Conservation (phyloP, 768 basidiomycete genomes). For the Xerocomellus dryophilus region DNA sequence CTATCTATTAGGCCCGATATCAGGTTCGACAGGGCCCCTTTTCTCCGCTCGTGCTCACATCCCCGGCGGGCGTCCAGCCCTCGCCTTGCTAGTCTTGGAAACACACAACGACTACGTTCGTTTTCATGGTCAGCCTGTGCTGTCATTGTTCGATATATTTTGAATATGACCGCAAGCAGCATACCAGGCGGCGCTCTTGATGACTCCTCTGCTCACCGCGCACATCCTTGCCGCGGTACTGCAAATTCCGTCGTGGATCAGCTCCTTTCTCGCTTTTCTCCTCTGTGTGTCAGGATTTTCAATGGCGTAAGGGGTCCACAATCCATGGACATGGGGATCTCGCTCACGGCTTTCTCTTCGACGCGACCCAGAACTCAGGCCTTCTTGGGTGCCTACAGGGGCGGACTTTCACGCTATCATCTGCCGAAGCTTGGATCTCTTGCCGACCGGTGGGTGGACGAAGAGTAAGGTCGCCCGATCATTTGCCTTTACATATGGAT, state of each 20-base stretch:
- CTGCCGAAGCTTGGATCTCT: conserved; percentile 61
- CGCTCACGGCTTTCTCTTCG: conserved; percentile 14
- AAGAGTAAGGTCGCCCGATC: conserved; percentile 41
- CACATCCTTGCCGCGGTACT: conserved; percentile 54
- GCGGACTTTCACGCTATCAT: conserved; percentile 52
- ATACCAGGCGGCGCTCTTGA: conserved; percentile 74
- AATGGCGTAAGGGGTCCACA: conserved; percentile 50
- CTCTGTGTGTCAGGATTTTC: conserved; percentile 42
- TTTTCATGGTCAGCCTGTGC: conserved; percentile 60
- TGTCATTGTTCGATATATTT: conserved; percentile 2
- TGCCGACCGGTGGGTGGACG: conserved; percentile 67
- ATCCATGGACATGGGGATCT: background rate
- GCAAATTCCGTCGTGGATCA: conserved; percentile 51
- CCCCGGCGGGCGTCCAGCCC: conserved; percentile 39
- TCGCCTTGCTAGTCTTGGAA: conserved; percentile 66
- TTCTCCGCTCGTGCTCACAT: background rate
- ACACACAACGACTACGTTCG: conserved; percentile 74
- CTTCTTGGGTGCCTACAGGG: conserved; percentile 50
- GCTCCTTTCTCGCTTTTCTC: conserved; percentile 45
- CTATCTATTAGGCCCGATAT: conserved; percentile 68
- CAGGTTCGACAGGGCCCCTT: conserved; percentile 46
- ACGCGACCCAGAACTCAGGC: conserved; percentile 28
- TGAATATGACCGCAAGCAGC: conserved; percentile 41
- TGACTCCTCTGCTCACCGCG: conserved; percentile 57
- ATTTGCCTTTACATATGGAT: background rate